Base-by-base conservation (phyloP, 768 basidiomycete genomes). In the Tulasnella sp. region DNA sequence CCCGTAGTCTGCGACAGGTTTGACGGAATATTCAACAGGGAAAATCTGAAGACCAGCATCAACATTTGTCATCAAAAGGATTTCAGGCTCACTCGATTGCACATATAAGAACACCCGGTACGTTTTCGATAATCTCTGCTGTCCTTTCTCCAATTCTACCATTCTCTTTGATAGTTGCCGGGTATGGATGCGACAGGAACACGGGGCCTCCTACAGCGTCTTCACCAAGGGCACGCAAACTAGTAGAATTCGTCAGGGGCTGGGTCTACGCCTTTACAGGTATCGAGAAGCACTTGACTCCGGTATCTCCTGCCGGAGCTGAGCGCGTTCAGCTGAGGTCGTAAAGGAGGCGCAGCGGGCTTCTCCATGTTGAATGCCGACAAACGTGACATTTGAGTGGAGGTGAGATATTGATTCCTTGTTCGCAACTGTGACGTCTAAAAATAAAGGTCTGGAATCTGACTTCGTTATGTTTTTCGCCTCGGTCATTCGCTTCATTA, bases 261-360 rank as follows among this genome's bases (percentile, higher is more conserved):
- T 94, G 91, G 89, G 90, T 91, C 82, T 97, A 98, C 83, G 87
- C 90, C 0, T 86, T 98, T 79, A 89, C 91, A 42, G 92, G 94
- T 0, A 90, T 91, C 82, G 86, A 88, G 38, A 85, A 87, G 21
- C 85, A 84, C 48, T 84, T 75, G 36, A 81, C 72, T 73, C 85
- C 85, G 0, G 76, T 89, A 34, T 81, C 86, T 4, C 84, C 85
- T 0, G 85, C 83, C 1, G 85, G 84, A 34, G 86, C 92, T 14
- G 91, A 82, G 21, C 84, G 86, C 84, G 86, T 9, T 82, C 92
- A 39, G 84, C 85, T 82, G 84, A 84, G 0, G 85, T 89, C 3
- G 89, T 89, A 0, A 78, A 82, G 1, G 95, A 98, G 83, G 95
- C 90, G 80, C 84, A 82, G 16, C 88, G 92, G 0, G 84, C 90